Evolutionary conservation across 495 filamentous ascomycete genomes (phyloP), one percentile per base, ranked within the genome.

Genomic region (Viridothelium virens): DNA sequence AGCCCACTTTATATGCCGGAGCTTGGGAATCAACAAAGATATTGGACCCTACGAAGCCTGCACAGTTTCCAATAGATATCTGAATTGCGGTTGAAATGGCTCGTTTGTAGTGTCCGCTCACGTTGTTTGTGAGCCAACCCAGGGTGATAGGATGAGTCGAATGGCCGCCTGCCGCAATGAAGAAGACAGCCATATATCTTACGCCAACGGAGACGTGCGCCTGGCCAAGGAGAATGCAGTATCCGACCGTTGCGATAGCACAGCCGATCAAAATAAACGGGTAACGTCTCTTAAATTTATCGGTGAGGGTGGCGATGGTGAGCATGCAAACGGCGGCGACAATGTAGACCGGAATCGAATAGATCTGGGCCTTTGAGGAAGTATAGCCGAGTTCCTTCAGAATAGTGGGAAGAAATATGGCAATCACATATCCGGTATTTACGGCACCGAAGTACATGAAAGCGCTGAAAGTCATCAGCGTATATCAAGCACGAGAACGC

Each of bases 1-100:
- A 80, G 1, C 78, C 78, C 9, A 65, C 71, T 6, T 47, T 69
- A 65, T 79, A 80, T 16, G n/a, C 39, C 2, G 78, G 78, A 3
- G 68, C 71, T 48, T 80, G 74, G 11, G 46, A 62, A 1, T 64
- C 47, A 25, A 77, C 50, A 62, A 79, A 66, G 38, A 66, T 59
- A 36, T 66, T 66, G 64, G 48, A 61, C 25, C 48, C 64, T 9
- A 66, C 59, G 33, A 66, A 61, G 14, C 64, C 64, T 0, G 48
- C 64, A 33, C 56, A 61, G 38, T 66, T 66, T 37, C 64, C 64
- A 36, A 66, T 37, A 36, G 64, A 53, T 16, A 66, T 59, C 39
- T 66, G 64, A 7, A 66, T 66, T 38, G 47, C 64, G 56, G 39
- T 61, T 18, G 48, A 53, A 62, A 66, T 64, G 36, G 64, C 64